Conservation (phyloP, 768 basidiomycete genomes). For the Suillus fuscotomentosus region DNA sequence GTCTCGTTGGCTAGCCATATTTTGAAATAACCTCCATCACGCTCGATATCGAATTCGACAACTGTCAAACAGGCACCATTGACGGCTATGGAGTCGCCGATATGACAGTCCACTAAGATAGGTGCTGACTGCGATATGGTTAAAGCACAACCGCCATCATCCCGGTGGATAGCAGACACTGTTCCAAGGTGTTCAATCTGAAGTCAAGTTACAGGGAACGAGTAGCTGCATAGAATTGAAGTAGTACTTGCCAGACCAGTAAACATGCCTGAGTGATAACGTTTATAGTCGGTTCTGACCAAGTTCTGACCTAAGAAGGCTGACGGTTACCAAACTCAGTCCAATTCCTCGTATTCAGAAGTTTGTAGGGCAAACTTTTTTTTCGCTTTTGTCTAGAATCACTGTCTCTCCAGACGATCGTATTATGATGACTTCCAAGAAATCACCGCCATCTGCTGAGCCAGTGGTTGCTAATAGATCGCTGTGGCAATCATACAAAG, state of each 20-base stretch:
- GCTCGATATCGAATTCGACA: constrained; percentile 68
- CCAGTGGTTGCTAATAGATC: constrained; percentile 16
- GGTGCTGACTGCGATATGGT: constrained; percentile 67
- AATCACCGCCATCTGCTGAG: constrained; percentile 7
- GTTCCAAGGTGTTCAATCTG: constrained; percentile 91
- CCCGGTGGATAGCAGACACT: constrained; percentile 60
- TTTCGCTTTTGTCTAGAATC: neutral
- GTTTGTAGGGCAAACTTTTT: neutral
- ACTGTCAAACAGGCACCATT: constrained; percentile 91
- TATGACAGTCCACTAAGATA: constrained; percentile 84
- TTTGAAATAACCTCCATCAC: constrained; percentile 78
- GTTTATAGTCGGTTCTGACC: neutral
- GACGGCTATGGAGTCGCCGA: constrained; percentile 94
- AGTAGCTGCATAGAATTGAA: neutral
- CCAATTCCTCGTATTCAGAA: neutral
- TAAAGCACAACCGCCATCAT: constrained; percentile 78
- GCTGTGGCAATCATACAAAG: constrained; percentile 47
- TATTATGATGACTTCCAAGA: constrained; percentile 3
- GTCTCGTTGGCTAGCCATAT: constrained; percentile 98
- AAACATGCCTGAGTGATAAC: constrained; percentile 50
- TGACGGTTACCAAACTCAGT: neutral
- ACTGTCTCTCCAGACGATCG: neutral
- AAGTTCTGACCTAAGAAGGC: neutral
- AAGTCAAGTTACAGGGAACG: constrained; percentile 11
- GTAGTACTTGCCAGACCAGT: constrained; percentile 65